Conservation (phyloP, 2,329 filamentous ascomycete species). For the Venturia asperata region DNA sequence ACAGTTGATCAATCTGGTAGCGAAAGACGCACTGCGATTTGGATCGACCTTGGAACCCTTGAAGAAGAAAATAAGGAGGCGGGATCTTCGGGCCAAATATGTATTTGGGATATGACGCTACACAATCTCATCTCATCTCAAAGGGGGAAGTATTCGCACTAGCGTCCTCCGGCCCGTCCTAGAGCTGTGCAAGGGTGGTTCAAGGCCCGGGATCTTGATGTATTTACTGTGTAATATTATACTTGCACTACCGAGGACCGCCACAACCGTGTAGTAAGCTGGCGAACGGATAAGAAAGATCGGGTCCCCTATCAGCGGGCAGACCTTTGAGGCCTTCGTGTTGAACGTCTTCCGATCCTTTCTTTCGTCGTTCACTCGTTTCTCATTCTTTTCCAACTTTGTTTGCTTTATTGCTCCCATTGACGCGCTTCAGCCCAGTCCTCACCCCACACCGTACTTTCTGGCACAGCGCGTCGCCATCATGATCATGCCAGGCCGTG, state of each 20-base stretch:
- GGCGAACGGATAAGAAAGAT: not conserved
- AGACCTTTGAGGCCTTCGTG: not conserved
- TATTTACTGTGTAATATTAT: too few relatives aligned
- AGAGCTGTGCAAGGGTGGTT: not conserved
- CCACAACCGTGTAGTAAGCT: not conserved
- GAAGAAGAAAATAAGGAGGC: not conserved
- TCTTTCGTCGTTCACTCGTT: not conserved
- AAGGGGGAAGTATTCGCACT: not conserved
- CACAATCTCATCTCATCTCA: not conserved
- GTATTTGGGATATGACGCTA: not conserved
- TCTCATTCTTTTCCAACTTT: not conserved
- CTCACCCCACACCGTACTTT: not conserved
- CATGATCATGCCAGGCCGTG: not conserved
- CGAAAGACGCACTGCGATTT: not conserved
- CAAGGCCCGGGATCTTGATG: not conserved
- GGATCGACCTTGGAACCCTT: not conserved
- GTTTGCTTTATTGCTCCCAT: not conserved
- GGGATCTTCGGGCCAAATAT: not conserved
- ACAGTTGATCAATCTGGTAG: not conserved
- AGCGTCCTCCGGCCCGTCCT: not conserved
- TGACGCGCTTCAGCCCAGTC: not conserved
- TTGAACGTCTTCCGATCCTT: conserved; percentile 8
- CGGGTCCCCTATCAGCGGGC: not conserved
- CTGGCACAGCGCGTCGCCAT: not conserved
- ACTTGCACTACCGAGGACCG: not conserved